A percentile compares a stretch with the other conserved stretches of the same genome.
phyloP scores from a whole-genome alignment of 2,329 filamentous ascomycete species.

The Diaporthe citrichinensis region DNA sequence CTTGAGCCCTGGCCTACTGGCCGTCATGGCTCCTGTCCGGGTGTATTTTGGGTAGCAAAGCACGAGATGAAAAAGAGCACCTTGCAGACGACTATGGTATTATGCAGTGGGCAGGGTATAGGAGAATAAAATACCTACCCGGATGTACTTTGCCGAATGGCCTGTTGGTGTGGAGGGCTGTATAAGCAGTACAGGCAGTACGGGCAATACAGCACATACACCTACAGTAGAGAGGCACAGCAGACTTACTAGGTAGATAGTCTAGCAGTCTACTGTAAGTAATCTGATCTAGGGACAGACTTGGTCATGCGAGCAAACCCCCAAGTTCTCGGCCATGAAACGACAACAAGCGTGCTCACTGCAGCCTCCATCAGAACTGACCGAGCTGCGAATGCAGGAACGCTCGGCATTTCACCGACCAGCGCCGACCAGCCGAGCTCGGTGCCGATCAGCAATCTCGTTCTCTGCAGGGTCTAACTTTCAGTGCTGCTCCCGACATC shows the following conservation, averaged over 20 bases:
- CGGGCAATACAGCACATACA: background rate
- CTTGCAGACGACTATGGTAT: conserved; percentile 5
- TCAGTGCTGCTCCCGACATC: background rate
- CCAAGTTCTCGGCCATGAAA: background rate
- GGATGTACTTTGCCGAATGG: background rate
- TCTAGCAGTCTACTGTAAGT: background rate
- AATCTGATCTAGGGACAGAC: background rate
- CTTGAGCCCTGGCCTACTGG: background rate
- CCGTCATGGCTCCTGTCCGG: conserved; percentile 1
- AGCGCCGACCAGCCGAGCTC: conserved; percentile 3
- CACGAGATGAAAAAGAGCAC: conserved; percentile 17
- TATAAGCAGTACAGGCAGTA: background rate
- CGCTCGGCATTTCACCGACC: conserved; percentile 23
- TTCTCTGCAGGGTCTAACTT: background rate
- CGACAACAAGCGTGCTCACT: background rate
- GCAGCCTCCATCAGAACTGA: background rate
- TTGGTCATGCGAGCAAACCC: background rate
- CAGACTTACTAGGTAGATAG: background rate
- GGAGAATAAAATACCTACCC: background rate
- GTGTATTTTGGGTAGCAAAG: background rate
- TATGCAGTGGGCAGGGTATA: background rate
- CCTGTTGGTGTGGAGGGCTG: background rate
- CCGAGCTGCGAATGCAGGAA: conserved; percentile 13
- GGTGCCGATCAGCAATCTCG: conserved; percentile 31
- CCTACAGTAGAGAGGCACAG: background rate